phyloP scores from a whole-genome alignment of 208 protist genomes.

The Leishmania aethiopica region DNA sequence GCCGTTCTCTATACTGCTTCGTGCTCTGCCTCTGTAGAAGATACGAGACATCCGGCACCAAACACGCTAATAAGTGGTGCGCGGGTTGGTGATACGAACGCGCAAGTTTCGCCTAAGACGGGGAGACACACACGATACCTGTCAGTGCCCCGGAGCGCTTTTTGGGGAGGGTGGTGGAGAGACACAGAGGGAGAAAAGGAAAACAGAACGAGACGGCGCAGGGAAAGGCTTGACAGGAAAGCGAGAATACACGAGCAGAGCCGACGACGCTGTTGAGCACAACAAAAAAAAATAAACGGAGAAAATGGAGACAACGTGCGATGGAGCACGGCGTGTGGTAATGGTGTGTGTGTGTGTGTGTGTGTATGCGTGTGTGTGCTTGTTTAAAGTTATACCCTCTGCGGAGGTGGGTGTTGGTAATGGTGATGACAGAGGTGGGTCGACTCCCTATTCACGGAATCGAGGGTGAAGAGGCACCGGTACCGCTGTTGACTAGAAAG shows the following conservation, averaged over 20 bases:
- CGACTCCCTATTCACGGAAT: not conserved
- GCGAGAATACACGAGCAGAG: constrained; percentile 1
- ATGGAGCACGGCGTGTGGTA: not conserved
- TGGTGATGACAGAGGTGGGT: not conserved
- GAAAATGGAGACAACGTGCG: not conserved
- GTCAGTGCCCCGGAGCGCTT: not conserved
- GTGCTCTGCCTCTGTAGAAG: not conserved
- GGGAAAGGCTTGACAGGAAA: not conserved
- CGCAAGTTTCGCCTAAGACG: not conserved
- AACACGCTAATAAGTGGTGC: not conserved
- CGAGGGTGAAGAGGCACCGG: not conserved
- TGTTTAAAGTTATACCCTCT: not conserved
- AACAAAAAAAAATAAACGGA: constrained; percentile 5
- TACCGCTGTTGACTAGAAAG: not conserved
- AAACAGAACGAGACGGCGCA: not conserved
- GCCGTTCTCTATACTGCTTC: not conserved
- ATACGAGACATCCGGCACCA: not conserved
- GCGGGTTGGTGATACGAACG: not conserved
- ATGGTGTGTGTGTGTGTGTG: not conserved
- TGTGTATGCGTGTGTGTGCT: not conserved
- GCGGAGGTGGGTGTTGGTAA: not conserved
- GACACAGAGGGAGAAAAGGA: not conserved
- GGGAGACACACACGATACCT: not conserved
- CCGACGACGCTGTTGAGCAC: not conserved
- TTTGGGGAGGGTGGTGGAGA: not conserved